A percentile compares a stretch with the other conserved stretches of the same genome.
These are phyloP conservation scores for Platanthera guangdongensis DNA, from an alignment of 106 monocot genomes.

Conservation along the genomic window DNA sequence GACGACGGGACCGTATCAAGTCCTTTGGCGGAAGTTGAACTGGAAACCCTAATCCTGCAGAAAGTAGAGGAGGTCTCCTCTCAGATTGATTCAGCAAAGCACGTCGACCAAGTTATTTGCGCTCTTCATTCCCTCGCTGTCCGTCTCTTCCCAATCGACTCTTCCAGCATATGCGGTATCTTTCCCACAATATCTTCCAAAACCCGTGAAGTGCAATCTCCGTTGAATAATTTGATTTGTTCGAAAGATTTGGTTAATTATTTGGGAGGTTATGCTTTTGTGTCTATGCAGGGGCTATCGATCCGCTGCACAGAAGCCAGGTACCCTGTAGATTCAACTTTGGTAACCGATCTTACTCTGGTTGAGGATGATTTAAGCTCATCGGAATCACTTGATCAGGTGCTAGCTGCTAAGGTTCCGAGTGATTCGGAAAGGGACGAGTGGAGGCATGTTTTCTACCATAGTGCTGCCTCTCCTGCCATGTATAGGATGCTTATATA, in stretches of 20 bases:
- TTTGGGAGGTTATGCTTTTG: neutral
- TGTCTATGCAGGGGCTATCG: conserved; percentile 33
- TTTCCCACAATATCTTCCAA: neutral
- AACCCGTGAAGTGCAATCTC: neutral
- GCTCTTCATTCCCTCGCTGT: conserved; percentile 75
- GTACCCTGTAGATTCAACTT: conserved; percentile 17
- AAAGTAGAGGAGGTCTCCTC: conserved; percentile 45
- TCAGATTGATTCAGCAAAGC: conserved; percentile 34
- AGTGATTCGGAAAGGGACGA: conserved; percentile 28
- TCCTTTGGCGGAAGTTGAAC: conserved; percentile 6
- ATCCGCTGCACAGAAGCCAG: conserved; percentile 31
- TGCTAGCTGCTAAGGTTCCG: conserved; percentile 21
- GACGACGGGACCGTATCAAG: neutral
- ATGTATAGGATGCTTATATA: conserved; percentile 59
- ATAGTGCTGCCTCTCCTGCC: conserved; percentile 64
- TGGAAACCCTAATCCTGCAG: conserved; percentile 38
- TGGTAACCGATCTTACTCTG: neutral
- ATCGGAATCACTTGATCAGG: conserved; percentile 19
- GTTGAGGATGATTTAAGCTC: neutral
- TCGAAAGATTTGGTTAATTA: neutral
- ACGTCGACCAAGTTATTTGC: conserved; percentile 66
- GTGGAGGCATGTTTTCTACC: conserved; percentile 53
- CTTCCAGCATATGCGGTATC: conserved; percentile 43
- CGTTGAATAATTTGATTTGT: neutral
- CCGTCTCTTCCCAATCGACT: conserved; percentile 70